Evolutionary conservation across 805 yeast genomes (phyloP), one percentile per base, ranked within the genome.

Genomic region (Cyberlindnera amylophila): DNA sequence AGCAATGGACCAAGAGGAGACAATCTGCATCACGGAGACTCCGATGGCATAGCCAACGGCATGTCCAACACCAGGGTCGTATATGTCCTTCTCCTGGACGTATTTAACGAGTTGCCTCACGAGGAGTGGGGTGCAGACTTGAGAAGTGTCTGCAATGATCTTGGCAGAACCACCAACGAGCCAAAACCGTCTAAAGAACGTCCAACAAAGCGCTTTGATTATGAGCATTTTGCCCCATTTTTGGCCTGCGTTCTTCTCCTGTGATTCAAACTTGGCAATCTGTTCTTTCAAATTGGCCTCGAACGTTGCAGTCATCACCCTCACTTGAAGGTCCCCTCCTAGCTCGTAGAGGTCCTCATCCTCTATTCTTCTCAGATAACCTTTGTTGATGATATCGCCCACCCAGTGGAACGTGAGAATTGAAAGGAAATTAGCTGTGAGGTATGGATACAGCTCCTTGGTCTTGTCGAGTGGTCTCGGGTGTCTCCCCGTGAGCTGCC

Each of bases 11-110:
- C 77, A 36, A 32, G 81, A 77, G 40, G 71, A 64, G 1, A 69
- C 31, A 14, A 75, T 49, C 51, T 83, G 75, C 61, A 89, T 66
- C 1, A 67, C 50, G 32, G 81, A 72, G 10, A 85, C 70, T 15
- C 90, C 95, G 36, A 88, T 64, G 8, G 90, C 82, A 52, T 77
- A 84, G 8, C 93, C 96, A 15, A 85, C 69, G 45, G 96, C 96
- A 32, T 64, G 67, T 27, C 82, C 42, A 67, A 62, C 51, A 12
- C 71, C 61, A 7, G 76, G 75, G 19, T 61, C 56, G 8, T 74
- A 19, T 4, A 73, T 67, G 34, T 57, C 61, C 51, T 73, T 71
- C 36, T 58, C 56, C 49, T 74, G 78, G n/a, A 86, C 85, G 51
- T 76, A 85, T 33, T 67, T 68, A 47, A 87, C 83, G 44, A 88